These are phyloP conservation scores for Ophiostoma ulmi DNA, from an alignment of 2,329 filamentous ascomycete species.

Conservation along the genomic window DNA sequence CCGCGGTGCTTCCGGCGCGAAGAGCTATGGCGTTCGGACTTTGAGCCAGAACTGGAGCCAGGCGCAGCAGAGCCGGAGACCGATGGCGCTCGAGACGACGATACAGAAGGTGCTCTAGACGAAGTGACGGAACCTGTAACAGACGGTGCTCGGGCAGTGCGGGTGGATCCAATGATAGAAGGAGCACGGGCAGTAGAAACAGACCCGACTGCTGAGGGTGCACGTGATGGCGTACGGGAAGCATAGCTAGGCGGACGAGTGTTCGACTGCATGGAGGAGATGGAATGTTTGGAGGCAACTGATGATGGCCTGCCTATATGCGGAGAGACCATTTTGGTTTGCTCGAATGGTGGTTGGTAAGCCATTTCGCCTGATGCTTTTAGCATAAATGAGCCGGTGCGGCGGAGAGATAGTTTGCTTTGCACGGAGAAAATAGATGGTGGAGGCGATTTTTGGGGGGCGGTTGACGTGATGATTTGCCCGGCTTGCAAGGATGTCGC, in stretches of 20 bases:
- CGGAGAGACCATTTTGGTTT: constrained; percentile 1
- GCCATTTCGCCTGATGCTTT: constrained; percentile 15
- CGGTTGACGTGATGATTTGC: constrained; percentile 6
- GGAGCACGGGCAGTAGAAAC: background rate
- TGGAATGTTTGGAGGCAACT: background rate
- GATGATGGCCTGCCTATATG: constrained; percentile 4
- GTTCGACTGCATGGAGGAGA: background rate
- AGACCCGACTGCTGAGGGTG: constrained; percentile 3
- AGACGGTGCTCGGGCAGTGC: background rate
- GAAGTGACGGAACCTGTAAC: background rate
- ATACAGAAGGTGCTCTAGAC: background rate
- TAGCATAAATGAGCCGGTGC: constrained; percentile 16
- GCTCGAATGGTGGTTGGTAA: constrained; percentile 7
- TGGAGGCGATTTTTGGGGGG: background rate
- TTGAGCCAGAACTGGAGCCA: background rate
- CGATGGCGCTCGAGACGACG: background rate
- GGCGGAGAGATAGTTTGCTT: constrained; percentile 12
- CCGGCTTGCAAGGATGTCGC: background rate
- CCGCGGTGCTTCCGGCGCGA: constrained; percentile 44
- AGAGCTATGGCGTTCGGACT: constrained; percentile 7
- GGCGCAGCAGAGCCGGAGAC: background rate
- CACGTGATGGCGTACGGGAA: background rate
- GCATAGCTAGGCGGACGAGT: background rate
- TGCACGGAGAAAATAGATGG: background rate
- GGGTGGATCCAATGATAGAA: background rate